These are phyloP conservation scores for Talaromyces albobiverticillius DNA, from an alignment of 2,329 filamentous ascomycete species.

Conservation along the genomic window DNA sequence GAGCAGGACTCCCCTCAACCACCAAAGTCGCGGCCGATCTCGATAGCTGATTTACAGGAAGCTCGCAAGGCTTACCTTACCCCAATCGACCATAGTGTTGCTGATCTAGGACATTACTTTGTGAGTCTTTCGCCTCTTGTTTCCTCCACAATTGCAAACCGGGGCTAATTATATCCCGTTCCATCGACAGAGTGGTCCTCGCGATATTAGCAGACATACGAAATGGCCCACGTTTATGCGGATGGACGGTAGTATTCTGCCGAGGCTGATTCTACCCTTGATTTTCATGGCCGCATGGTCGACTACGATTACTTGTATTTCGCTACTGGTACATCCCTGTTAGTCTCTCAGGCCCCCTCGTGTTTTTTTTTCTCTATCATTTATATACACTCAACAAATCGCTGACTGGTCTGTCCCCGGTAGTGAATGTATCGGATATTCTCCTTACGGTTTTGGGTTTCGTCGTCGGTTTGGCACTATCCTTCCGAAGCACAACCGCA, in stretches of 20 bases:
- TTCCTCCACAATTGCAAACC: too few relatives aligned
- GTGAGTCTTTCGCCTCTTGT: conserved; percentile 37
- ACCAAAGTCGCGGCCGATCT: conserved; percentile 31
- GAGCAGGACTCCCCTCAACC: conserved; percentile 23
- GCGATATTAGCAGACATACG: conserved; percentile 69
- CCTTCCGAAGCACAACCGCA: conserved; percentile 72
- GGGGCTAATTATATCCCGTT: conserved; percentile 19
- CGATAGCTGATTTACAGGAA: conserved; percentile 30
- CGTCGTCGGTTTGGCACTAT: conserved; percentile 74
- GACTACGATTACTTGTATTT: conserved; percentile 61
- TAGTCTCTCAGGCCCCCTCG: conserved; percentile 15
- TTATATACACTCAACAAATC: not conserved
- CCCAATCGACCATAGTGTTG: conserved; percentile 12
- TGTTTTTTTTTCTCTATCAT: not conserved
- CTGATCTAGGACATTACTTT: conserved; percentile 62
- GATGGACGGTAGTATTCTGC: conserved; percentile 71
- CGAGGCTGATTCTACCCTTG: conserved; percentile 70
- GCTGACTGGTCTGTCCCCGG: not conserved
- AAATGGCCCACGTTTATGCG: conserved; percentile 75
- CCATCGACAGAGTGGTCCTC: conserved; percentile 44
- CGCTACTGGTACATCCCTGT: conserved; percentile 43
- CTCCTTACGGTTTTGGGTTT: conserved; percentile 77
- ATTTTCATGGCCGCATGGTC: conserved; percentile 63
- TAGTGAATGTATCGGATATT: conserved; percentile 61
- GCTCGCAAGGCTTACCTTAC: conserved; percentile 7